These are phyloP conservation scores for Aechmea fasciata DNA, from an alignment of 176 grass and related monocot species.

Conservation along the genomic window DNA sequence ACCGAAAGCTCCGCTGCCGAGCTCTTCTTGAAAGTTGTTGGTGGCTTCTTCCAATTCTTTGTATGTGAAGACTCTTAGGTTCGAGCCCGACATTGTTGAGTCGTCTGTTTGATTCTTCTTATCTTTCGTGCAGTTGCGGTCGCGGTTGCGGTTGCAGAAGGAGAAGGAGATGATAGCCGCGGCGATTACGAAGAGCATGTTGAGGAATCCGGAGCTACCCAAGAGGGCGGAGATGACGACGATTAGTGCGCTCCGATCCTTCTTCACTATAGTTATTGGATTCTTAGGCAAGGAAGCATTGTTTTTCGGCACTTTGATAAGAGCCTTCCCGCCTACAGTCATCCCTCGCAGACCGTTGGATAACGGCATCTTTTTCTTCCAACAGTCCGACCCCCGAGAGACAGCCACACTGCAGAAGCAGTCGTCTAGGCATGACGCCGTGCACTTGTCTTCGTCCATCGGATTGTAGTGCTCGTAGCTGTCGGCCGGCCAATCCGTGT, in stretches of 20 bases:
- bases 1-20: background rate
- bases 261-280: background rate
- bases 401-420: constrained; percentile 10
- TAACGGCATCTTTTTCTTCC: constrained; percentile 18
- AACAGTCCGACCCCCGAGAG: background rate
- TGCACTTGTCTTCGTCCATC: background rate
- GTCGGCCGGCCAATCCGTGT: background rate
- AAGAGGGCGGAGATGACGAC: background rate
- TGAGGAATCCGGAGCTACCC: background rate
- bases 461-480: constrained; percentile 1
- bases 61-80: constrained; percentile 8
- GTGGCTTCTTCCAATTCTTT: background rate
- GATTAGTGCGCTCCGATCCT: background rate
- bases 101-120: too few relatives aligned
- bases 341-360: background rate
- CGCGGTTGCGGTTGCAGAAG: background rate
- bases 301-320: constrained; percentile 11
- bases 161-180: background rate
- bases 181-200: background rate
- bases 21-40: background rate
- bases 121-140: background rate
- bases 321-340: background rate
- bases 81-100: background rate
- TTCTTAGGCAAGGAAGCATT: background rate
- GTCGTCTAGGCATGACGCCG: constrained; percentile 16